Conservation (phyloP, 768 basidiomycete genomes). For the Butyriboletus loyo region DNA sequence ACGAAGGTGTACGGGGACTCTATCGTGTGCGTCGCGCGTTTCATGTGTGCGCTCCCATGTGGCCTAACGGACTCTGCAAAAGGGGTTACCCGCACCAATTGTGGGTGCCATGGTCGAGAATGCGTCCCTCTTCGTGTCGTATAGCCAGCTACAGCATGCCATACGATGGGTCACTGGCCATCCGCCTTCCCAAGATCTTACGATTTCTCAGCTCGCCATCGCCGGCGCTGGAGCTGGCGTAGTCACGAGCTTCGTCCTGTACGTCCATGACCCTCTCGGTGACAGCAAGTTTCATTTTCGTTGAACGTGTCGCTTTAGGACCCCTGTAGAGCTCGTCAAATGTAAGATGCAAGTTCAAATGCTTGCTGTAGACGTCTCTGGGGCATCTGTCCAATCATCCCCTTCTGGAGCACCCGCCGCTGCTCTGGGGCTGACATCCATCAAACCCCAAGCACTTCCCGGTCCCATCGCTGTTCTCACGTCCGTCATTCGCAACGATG, state of each 20-base stretch:
- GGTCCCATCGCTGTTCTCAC: constrained; percentile 72
- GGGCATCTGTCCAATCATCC: constrained; percentile 10
- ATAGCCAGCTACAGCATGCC: constrained; percentile 67
- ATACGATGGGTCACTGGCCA: constrained; percentile 45
- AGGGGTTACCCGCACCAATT: constrained; percentile 91
- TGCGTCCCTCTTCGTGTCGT: constrained; percentile 82
- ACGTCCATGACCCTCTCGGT: constrained; percentile 28
- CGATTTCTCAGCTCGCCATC: constrained; percentile 67
- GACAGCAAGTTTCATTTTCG: no score
- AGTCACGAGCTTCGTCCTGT: constrained; percentile 85
- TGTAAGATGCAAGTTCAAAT: constrained; percentile 98
- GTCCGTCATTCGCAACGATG: constrained; percentile 60
- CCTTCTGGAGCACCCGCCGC: constrained; percentile 16
- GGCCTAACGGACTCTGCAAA: constrained; percentile 1
- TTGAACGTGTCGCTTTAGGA: constrained; percentile 42
- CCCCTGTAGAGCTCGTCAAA: constrained; percentile 92
- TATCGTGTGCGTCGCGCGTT: constrained; percentile 65
- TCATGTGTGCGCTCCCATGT: not conserved
- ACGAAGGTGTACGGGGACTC: constrained; percentile 81
- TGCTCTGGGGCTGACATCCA: constrained; percentile 5
- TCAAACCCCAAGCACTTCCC: constrained; percentile 41
- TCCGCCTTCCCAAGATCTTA: constrained; percentile 40
- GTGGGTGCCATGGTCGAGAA: constrained; percentile 93
- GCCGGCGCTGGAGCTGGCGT: constrained; percentile 89
- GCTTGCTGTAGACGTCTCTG: constrained; percentile 41